These are phyloP conservation scores for Ganoderma lucidum DNA, from an alignment of 1,284 basidiomycete genomes.

Conservation along the genomic window DNA sequence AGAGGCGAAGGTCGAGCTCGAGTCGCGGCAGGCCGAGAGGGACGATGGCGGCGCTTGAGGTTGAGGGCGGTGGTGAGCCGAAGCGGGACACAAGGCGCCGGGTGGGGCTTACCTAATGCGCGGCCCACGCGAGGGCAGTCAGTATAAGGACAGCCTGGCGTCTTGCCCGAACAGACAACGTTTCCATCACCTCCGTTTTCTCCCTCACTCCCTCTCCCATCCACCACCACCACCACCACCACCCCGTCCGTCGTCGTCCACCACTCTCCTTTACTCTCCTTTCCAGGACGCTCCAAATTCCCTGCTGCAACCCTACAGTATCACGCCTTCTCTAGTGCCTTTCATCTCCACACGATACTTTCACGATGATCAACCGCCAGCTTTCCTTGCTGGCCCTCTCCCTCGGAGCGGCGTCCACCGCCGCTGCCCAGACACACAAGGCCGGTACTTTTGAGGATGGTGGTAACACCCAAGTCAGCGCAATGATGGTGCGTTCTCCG, in stretches of 20 bases:
- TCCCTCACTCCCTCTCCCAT: slow-evolving; percentile 18
- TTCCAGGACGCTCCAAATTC: slow-evolving; percentile 20
- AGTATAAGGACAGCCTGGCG: slow-evolving; percentile 30
- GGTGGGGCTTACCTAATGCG: slow-evolving; percentile 23
- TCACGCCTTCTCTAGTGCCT: neutral
- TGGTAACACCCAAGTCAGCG: slow-evolving; percentile 56
- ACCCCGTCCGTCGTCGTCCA: slow-evolving; percentile 26
- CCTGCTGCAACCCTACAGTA: slow-evolving; percentile 19
- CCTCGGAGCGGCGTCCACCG: slow-evolving; percentile 36
- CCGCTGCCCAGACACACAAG: slow-evolving; percentile 37
- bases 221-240: slow-evolving; percentile 24
- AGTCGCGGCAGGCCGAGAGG: slow-evolving; percentile 33
- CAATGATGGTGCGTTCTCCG: slow-evolving; percentile 51
- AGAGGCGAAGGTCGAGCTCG: slow-evolving; percentile 24
- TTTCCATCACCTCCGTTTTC: slow-evolving; percentile 23
- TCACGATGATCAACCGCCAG: slow-evolving; percentile 40
- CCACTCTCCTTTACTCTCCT: slow-evolving; percentile 37
- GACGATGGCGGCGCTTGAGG: neutral
- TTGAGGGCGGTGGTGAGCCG: slow-evolving; percentile 13
- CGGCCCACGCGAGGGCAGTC: slow-evolving; percentile 19
- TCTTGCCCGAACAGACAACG: slow-evolving; percentile 22
- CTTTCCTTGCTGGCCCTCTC: slow-evolving; percentile 40
- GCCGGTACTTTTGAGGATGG: slow-evolving; percentile 54
- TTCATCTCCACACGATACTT: slow-evolving; percentile 19
- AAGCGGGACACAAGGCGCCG: slow-evolving; percentile 8